phyloP scores from a whole-genome alignment of 1,284 basidiomycete species.

The Mycosarcoma mackinlayi region DNA sequence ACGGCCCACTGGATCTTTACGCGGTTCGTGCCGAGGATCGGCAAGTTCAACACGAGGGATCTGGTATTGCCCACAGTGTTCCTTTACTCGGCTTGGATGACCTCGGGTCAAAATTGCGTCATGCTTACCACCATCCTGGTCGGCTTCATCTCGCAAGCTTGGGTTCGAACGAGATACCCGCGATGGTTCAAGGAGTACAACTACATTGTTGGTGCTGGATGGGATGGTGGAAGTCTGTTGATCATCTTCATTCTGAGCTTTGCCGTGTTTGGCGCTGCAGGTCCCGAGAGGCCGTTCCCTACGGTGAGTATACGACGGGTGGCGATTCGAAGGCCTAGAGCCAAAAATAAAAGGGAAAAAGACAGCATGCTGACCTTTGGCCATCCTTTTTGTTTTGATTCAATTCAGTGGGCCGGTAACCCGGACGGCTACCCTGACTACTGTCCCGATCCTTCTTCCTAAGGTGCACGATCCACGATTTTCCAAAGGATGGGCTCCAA shows the following conservation, averaged over 20 bases:
- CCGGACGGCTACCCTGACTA: constrained; percentile 23
- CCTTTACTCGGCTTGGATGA: constrained; percentile 58
- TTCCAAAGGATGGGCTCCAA: too few species aligned
- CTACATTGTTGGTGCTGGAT: constrained; percentile 76
- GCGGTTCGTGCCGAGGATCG: constrained; percentile 16
- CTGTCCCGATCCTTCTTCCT: constrained; percentile 21
- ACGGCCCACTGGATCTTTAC: constrained; percentile 24
- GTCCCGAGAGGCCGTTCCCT: constrained; percentile 73
- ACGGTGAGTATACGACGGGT: constrained; percentile 2
- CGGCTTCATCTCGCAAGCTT: constrained; percentile 74
- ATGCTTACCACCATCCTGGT: constrained; percentile 73
- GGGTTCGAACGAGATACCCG: constrained; percentile 74
- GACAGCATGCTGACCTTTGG: background rate
- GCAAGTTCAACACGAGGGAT: constrained; percentile 9
- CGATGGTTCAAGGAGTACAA: constrained; percentile 76
- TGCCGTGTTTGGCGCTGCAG: constrained; percentile 77
- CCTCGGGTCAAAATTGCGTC: constrained; percentile 74
- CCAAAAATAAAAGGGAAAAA: too few species aligned
- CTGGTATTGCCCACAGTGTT: constrained; percentile 35
- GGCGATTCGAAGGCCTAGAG: too few species aligned
- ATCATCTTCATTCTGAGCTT: constrained; percentile 78
- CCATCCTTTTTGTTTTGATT: background rate
- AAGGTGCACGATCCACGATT: too few species aligned
- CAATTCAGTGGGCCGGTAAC: constrained; percentile 40
- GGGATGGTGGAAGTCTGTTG: constrained; percentile 77